Base-by-base conservation (phyloP, 73 alveolate genomes). In the Stentor coeruleus region DNA sequence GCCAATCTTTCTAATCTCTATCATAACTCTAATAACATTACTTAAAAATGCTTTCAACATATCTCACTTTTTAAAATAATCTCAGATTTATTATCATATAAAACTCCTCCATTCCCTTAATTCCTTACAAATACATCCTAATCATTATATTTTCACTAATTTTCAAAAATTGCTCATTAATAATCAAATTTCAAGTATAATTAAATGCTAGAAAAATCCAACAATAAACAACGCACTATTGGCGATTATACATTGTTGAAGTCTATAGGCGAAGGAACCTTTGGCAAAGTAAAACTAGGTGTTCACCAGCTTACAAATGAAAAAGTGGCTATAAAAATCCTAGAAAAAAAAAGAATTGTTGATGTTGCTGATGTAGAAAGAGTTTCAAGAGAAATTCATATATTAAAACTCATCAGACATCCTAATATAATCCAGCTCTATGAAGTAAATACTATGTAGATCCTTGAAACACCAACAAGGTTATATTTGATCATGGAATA, bases 341-440 rank as follows among this genome's bases (percentile, higher is more conserved):
- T 91, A 40, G 96, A 93, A 40, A 93, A 93, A 73, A 80, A 81
- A 36, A 90, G 87, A 85, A 85, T 93, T 3, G 88, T 84, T 37
- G 98, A 93, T 83, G 91, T 89, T 60, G 86, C 90, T 2, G 98
- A 93, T 86, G 84, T 90, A 3, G 88, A 76, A 82, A 59, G 98
- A 40, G 89, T 91, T 20, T 88, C 92, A 35, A 88, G 95, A 82
- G 98, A 93, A 82, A 93, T 91, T n/a, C 89, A 87, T 39, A 93
- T 93, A 0, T 85, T 93, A 39, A 85, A 91, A 77, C 85, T 76
- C 72, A 60, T 93, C 33, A 59, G 95, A 57, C 98, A 93, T 82
- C 98, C 96, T 30, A 92, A 91, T 76, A 87, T 93, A 35, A 88
- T 90, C 59, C 94, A 91, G 84, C 84, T 91, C 59, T 93, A 87